A percentile compares a stretch with the other conserved stretches of the same genome.
Conservation (phyloP, 2,329 filamentous ascomycete genomes). For the Sporothrix inflata region DNA sequence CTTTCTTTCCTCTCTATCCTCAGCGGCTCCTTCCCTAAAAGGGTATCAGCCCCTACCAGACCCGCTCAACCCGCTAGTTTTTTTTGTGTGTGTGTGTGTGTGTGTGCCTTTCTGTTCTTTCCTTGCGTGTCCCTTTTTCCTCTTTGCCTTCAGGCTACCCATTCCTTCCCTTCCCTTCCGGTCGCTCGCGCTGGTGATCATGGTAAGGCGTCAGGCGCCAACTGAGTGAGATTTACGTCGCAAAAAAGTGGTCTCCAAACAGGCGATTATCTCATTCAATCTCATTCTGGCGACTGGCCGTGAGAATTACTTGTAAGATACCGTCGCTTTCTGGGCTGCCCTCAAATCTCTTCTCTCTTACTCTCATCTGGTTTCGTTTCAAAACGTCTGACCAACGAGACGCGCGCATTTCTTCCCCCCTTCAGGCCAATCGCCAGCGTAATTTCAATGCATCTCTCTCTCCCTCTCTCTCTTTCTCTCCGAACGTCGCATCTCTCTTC, state of each 20-base stretch:
- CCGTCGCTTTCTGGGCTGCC: neutral
- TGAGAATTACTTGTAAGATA: neutral
- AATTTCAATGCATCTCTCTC: neutral
- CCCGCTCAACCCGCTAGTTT: neutral
- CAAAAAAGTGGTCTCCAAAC: neutral
- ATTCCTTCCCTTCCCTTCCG: slow-evolving; percentile 3
- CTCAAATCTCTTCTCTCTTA: neutral
- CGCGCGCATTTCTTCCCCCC: neutral
- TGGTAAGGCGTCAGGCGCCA: slow-evolving; percentile 13
- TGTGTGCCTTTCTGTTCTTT: no score
- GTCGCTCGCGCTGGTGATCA: slow-evolving; percentile 11
- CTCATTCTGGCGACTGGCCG: neutral
- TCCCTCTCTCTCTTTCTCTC: neutral
- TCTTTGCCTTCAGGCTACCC: neutral
- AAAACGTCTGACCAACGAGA: slow-evolving; percentile 14
- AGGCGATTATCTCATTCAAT: slow-evolving; percentile 3
- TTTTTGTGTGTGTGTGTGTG: no score
- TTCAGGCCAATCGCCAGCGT: neutral
- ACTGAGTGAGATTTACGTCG: neutral
- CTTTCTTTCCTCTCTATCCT: neutral
- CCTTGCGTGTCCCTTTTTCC: neutral
- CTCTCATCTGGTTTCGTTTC: neutral
- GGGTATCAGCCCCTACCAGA: slow-evolving; percentile 12
- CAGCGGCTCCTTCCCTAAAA: slow-evolving; percentile 20
- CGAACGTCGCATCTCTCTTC: neutral